Conservation (phyloP, 495 filamentous ascomycete genomes). For the Trichoderma gamsii region DNA sequence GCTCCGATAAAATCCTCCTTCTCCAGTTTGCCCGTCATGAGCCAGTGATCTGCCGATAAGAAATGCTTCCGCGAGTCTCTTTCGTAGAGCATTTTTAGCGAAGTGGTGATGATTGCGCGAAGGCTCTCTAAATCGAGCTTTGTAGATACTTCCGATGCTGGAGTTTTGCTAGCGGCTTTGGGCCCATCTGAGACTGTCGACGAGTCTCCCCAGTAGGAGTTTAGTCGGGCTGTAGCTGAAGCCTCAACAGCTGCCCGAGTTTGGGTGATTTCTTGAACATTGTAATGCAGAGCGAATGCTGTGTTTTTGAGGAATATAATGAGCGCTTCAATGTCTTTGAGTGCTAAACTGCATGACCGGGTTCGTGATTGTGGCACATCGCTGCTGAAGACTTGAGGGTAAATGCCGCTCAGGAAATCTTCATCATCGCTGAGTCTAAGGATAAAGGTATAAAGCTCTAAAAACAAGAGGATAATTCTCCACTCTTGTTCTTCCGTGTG, state of each 20-base stretch:
- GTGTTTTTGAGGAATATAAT: slow-evolving; percentile 86
- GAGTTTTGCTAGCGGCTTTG: neutral
- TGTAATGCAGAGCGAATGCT: slow-evolving; percentile 86
- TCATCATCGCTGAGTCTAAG: slow-evolving; percentile 92
- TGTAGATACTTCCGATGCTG: neutral
- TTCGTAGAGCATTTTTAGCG: slow-evolving; percentile 85
- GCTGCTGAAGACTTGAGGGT: slow-evolving; percentile 15
- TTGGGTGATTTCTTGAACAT: slow-evolving; percentile 53
- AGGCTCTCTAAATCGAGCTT: slow-evolving; percentile 16
- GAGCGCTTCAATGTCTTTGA: slow-evolving; percentile 66
- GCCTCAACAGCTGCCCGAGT: neutral
- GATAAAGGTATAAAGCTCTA: slow-evolving; percentile 90
- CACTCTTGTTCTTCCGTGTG: slow-evolving; percentile 62
- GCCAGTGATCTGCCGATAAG: slow-evolving; percentile 75
- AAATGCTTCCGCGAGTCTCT: slow-evolving; percentile 87
- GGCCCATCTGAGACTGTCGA: neutral
- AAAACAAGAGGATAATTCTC: slow-evolving; percentile 81
- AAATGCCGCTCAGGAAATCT: slow-evolving; percentile 55
- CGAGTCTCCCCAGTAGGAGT: neutral
- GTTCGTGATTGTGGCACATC: slow-evolving; percentile 27
- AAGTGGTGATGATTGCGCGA: slow-evolving; percentile 57
- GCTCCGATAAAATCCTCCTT: slow-evolving; percentile 85
- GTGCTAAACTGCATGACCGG: slow-evolving; percentile 61
- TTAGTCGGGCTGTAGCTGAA: neutral
- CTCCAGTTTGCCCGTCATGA: slow-evolving; percentile 88